phyloP scores from a whole-genome alignment of 108 stramenopile genomes.

The Phaeodactylum tricornutum region DNA sequence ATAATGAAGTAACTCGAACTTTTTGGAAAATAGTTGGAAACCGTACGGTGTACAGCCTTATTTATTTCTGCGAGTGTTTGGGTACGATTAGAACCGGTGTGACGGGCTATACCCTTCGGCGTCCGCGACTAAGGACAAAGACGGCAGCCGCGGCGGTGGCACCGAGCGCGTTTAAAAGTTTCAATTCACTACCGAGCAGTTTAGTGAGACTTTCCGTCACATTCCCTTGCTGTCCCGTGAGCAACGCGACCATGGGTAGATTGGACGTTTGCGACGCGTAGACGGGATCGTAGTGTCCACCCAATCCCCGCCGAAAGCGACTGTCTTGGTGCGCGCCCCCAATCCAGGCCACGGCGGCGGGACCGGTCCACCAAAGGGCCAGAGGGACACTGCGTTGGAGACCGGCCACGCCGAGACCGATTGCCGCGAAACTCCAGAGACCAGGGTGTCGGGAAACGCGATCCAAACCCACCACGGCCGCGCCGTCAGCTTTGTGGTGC shows the following conservation, averaged over 20 bases:
- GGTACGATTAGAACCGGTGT: no score
- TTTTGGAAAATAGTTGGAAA: no score
- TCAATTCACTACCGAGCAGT: slow-evolving; percentile 43
- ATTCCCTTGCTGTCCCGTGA: slow-evolving; percentile 52
- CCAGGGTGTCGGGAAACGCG: slow-evolving; percentile 80
- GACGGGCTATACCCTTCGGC: no score
- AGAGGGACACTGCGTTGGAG: slow-evolving; percentile 46
- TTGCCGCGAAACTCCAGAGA: slow-evolving; percentile 72
- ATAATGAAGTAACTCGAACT: no score
- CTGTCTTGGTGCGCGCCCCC: slow-evolving; percentile 81
- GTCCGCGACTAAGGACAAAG: slow-evolving; percentile 17
- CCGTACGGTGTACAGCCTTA: no score
- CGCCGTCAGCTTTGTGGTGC: slow-evolving; percentile 10
- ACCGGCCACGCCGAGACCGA: slow-evolving; percentile 52
- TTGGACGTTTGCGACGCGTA: slow-evolving; percentile 65
- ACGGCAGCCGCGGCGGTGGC: slow-evolving; percentile 37
- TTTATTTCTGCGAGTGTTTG: no score
- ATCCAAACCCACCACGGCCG: slow-evolving; percentile 48
- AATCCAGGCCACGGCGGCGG: slow-evolving; percentile 60
- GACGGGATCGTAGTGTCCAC: slow-evolving; percentile 46
- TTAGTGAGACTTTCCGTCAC: slow-evolving; percentile 11
- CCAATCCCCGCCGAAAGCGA: slow-evolving; percentile 67
- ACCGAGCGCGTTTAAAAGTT: slow-evolving; percentile 57
- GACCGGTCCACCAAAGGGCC: slow-evolving; percentile 61
- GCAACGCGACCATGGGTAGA: slow-evolving; percentile 73